Conservation (phyloP, 2,329 filamentous ascomycete species). For the Colletotrichum sp. region DNA sequence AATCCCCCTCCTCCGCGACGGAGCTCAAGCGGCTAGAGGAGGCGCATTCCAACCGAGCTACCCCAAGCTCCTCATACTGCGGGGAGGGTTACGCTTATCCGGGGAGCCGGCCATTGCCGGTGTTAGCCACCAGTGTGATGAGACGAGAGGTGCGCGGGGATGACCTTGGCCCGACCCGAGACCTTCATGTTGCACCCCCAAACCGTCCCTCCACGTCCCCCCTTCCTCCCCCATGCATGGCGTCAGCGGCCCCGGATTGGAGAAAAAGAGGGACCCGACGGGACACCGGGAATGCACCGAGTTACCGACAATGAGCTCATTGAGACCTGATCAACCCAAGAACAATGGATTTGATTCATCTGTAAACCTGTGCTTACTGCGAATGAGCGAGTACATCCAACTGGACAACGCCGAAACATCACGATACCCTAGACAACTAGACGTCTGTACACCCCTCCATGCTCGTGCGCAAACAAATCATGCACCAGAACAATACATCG, state of each 20-base stretch:
- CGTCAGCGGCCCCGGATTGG: conserved; percentile 7
- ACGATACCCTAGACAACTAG: background rate
- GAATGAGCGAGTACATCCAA: background rate
- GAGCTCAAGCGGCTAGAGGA: background rate
- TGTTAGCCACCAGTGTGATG: conserved; percentile 21
- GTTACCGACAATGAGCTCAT: background rate
- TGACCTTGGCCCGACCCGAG: background rate
- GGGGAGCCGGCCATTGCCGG: conserved; percentile 41
- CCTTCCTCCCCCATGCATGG: background rate
- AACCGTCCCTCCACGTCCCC: background rate
- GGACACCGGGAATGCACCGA: background rate
- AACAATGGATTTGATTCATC: background rate
- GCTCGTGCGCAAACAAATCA: background rate
- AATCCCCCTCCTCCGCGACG: background rate
- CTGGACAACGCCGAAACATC: background rate
- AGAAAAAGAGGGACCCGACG: conserved; percentile 4
- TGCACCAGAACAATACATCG: conserved; percentile 1
- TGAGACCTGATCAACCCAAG: background rate
- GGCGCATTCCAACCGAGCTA: background rate
- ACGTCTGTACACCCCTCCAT: background rate
- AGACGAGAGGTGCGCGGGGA: background rate
- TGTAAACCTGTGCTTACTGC: background rate
- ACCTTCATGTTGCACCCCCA: background rate
- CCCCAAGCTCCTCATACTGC: background rate
- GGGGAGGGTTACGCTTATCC: conserved; percentile 18